phyloP scores from a whole-genome alignment of 2,329 filamentous ascomycete species.

The Bipolaris gigantea region DNA sequence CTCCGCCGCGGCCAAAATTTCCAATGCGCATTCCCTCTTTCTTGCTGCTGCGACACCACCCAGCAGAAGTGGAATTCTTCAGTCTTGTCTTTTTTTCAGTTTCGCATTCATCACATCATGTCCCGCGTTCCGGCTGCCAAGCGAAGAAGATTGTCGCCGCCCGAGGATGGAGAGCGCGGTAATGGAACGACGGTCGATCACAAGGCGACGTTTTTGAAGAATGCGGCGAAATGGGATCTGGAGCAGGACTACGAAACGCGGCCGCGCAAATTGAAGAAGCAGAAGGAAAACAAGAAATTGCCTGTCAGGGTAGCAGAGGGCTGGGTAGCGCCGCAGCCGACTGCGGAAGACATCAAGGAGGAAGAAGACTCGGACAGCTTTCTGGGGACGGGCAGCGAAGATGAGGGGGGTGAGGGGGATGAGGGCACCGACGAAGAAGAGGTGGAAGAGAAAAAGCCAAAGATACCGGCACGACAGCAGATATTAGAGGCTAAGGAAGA shows the following conservation, averaged over 20 bases:
- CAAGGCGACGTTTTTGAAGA: slow-evolving; percentile 65
- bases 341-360: slow-evolving; percentile 51
- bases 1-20: slow-evolving; percentile 31
- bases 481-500: slow-evolving; percentile 90
- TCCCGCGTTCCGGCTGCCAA: slow-evolving; percentile 42
- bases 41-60: not conserved
- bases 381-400: slow-evolving; percentile 60
- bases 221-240: slow-evolving; percentile 81
- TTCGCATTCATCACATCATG: slow-evolving; percentile 23
- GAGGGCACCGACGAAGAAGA: slow-evolving; percentile 46
- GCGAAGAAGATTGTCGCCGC: slow-evolving; percentile 43
- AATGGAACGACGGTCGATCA: slow-evolving; percentile 21
- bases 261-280: slow-evolving; percentile 73
- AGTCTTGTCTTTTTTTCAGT: not conserved
- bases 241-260: slow-evolving; percentile 88
- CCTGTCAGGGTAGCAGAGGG: slow-evolving; percentile 88
- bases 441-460: slow-evolving; percentile 58
- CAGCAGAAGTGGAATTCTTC: not conserved
- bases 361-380: slow-evolving; percentile 64
- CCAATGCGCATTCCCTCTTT: slow-evolving; percentile 10
- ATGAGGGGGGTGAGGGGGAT: slow-evolving; percentile 53
- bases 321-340: slow-evolving; percentile 60
- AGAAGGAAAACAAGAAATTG: slow-evolving; percentile 71
- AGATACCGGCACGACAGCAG: slow-evolving; percentile 74
- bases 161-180: slow-evolving; percentile 28